phyloP scores from a whole-genome alignment of 345 rosid genomes.

The Eucalyptus erythrocorys region DNA sequence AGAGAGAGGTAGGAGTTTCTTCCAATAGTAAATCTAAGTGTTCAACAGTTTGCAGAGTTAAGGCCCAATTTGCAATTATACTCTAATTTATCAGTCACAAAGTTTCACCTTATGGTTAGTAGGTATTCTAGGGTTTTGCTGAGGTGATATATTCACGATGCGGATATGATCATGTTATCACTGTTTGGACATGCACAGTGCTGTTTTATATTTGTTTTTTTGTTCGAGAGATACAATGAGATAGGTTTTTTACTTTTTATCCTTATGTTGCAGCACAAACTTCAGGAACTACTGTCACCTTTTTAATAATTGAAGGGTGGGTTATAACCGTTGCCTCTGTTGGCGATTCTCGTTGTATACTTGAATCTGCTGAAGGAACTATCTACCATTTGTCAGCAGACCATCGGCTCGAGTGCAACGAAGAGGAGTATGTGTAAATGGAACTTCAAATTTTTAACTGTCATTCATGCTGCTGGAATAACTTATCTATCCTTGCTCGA shows the following conservation, averaged over 20 bases:
- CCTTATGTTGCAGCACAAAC: constrained; percentile 50
- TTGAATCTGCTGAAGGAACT: constrained; percentile 93
- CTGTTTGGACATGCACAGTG: background rate
- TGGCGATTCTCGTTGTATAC: constrained; percentile 96
- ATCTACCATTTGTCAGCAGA: constrained; percentile 88
- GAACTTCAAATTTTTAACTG: background rate
- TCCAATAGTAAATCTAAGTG: background rate
- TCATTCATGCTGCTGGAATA: background rate
- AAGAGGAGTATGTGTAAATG: constrained; percentile 64
- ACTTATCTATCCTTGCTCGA: background rate
- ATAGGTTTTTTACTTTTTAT: background rate
- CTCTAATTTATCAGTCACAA: background rate
- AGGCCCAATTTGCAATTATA: background rate
- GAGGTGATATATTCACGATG: background rate
- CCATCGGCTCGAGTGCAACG: constrained; percentile 92
- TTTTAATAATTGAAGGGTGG: constrained; percentile 90
- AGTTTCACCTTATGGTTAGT: background rate
- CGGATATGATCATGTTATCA: background rate
- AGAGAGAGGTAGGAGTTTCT: constrained; percentile 39
- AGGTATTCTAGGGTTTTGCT: background rate
- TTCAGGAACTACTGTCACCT: constrained; percentile 94
- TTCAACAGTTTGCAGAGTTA: background rate
- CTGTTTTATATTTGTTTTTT: background rate
- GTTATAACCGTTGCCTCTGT: constrained; percentile 93
- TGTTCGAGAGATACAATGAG: background rate